Percentiles rank a stretch among this genome's conserved stretches.
Conservation (phyloP, 1,139 yeast genomes). For the Pichia kudriavzevii region DNA sequence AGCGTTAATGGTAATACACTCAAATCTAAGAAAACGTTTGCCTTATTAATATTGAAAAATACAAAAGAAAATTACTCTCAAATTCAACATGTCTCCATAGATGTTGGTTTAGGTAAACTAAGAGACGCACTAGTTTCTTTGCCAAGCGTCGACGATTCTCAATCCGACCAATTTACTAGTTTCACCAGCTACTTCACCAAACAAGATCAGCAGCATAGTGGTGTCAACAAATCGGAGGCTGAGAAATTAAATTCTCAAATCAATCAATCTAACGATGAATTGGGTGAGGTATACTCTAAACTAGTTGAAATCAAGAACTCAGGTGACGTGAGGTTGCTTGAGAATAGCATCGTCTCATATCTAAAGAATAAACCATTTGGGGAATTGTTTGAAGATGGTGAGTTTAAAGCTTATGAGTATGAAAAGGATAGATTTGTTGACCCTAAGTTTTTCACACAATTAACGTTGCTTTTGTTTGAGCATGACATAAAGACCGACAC, state of each 20-base stretch:
- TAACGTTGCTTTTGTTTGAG: slow-evolving; percentile 31
- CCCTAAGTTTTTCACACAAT: slow-evolving; percentile 43
- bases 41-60: slow-evolving; percentile 37
- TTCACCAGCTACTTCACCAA: slow-evolving; percentile 11
- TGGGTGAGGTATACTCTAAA: slow-evolving; percentile 13
- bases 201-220: slow-evolving; percentile 19
- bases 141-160: slow-evolving; percentile 9
- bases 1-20: slow-evolving; percentile 38
- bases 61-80: slow-evolving; percentile 38
- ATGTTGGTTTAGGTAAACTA: slow-evolving; percentile 64
- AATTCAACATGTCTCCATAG: slow-evolving; percentile 43
- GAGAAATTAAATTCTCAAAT: slow-evolving; percentile 7
- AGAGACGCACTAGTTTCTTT: slow-evolving; percentile 63
- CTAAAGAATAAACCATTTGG: slow-evolving; percentile 19
- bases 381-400: slow-evolving; percentile 14
- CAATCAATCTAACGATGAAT: slow-evolving; percentile 16
- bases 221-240: slow-evolving; percentile 19
- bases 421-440: slow-evolving; percentile 67
- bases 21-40: slow-evolving; percentile 36
- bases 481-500: slow-evolving; percentile 10
- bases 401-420: slow-evolving; percentile 46
- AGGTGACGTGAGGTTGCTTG: slow-evolving; percentile 18
- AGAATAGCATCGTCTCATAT: slow-evolving; percentile 19
- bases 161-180: slow-evolving; percentile 8
- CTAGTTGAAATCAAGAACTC: slow-evolving; percentile 20